Base-by-base conservation (phyloP, 2,329 filamentous ascomycete genomes). In the Sordariomycetes sp. region DNA sequence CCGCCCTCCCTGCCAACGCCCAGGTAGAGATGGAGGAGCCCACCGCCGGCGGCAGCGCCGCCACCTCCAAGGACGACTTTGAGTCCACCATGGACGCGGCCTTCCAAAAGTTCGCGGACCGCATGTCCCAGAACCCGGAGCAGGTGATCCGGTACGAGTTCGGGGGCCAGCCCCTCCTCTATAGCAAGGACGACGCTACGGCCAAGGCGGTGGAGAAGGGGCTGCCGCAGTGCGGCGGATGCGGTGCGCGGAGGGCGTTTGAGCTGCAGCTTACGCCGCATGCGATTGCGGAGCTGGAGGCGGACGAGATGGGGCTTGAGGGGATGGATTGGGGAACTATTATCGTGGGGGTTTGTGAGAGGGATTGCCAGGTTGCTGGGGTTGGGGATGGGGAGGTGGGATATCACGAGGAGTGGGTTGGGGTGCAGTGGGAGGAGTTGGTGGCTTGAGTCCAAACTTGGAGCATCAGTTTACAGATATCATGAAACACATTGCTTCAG, bases 291-390 rank as follows among this genome's bases (percentile, higher is more conserved):
- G 87, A 95, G 75, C 75, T 97, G 57, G 94, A 97, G 74, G 84
- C 80, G 1, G 87, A 91, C 50, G 84, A 86, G 58, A 69, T 84
- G 63, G 81, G 80, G 45, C 65, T 86, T 22, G 79, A 95, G 75
- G 94, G 91, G 0, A 99, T 99, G 94, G 94, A 99, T 65, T 99
- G 94, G 94, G 92, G 92, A 0, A 97, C 90, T 0, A 80, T 99
- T 10, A 82, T 99, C 59, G 75, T 97, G 42, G 90, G 84, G 0
- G 90, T 95, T 8, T 99, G 94, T 69, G 82, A 79, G 62, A 81
- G 73, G 66, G 89, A 97, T 68, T 97, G 94, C 67, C 76, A 79
- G 64, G 81, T 82, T 17, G 69, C 69, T 6, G 79, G 80, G 0
- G 77, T 82, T 7, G 69, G 71, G 13, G 74, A 78, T 39, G 87